A percentile compares a stretch with the other conserved stretches of the same genome.
Evolutionary conservation across 495 filamentous ascomycete genomes (phyloP).

Genomic region (Haplographium delicatum): DNA sequence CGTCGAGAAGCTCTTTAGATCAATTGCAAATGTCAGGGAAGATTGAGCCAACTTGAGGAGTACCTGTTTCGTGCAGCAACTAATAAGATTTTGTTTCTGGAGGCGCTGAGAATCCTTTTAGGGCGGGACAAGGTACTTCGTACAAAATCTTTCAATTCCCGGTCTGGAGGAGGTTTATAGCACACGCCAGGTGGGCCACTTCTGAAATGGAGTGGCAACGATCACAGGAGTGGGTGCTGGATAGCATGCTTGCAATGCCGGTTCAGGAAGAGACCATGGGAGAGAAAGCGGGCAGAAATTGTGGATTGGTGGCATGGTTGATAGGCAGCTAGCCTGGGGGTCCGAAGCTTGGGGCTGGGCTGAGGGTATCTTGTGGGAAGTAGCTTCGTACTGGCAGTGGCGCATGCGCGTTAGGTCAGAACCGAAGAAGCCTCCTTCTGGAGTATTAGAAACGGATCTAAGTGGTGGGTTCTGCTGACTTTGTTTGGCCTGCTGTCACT

Average conservation of each 20-base stretch:
- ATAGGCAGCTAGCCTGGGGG: constrained; percentile 12
- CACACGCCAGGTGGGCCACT: constrained; percentile 3
- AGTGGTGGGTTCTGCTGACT: constrained; percentile 1
- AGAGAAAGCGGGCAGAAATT: constrained; percentile 11
- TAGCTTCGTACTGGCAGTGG: constrained; percentile 4
- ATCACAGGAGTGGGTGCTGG: constrained; percentile 11
- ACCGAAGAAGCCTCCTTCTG: too few species aligned
- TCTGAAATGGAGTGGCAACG: constrained; percentile 21
- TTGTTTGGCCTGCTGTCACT: neutral
- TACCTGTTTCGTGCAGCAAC: neutral
- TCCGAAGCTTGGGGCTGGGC: constrained; percentile 11
- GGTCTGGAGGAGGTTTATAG: constrained; percentile 2
- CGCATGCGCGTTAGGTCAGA: neutral
- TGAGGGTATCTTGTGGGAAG: constrained; percentile 9
- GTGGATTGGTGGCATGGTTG: constrained; percentile 6
- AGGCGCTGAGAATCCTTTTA: constrained; percentile 3
- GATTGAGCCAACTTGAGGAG: constrained; percentile 3
- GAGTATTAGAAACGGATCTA: too few species aligned
- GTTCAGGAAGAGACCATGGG: neutral
- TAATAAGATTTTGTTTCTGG: neutral
- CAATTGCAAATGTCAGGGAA: neutral
- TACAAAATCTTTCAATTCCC: neutral
- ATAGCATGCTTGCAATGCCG: constrained; percentile 6
- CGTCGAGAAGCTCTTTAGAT: neutral
- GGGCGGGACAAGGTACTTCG: constrained; percentile 10